Evolutionary conservation across 768 basidiomycete species (phyloP), one percentile per base, ranked within the genome.

Genomic region (Imleria badia): DNA sequence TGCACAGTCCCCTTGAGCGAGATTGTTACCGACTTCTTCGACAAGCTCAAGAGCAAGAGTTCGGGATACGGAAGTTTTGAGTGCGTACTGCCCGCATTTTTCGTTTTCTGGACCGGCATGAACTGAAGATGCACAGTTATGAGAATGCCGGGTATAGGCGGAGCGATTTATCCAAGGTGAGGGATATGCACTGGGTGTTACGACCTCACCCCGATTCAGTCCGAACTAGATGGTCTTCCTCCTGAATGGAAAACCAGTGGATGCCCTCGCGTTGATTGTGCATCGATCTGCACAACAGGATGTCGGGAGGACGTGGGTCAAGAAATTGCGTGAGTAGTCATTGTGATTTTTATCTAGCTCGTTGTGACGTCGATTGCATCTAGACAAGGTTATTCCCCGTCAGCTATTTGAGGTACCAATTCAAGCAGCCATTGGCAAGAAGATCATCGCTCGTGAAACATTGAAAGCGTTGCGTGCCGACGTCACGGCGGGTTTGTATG

Each of bases 361-460:
- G n/a, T 36, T 17, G 41, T 17, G 11, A 48, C 19, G 15, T 20
- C 12, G 20, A 40, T 34, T 38, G 12, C 35, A 17, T 33, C 13
- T 59, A 94, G 91, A 91, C 72, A 91, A 91, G 64, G 92, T 98
- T 36, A 91, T 98, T 31, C 94, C 95, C 29, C 78, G 89, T 43
- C 95, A 98, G 68, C 72, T 94, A 45, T 98, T 95, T 65, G 95
- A 98, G 71, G 86, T 98, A 12, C 89, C 95, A 3, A 97, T 99
- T 48, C 97, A 98, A 67, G 97, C 97, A 34, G 87, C 86, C 1
- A 79, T 97, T 17, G 95, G 95, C 14, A 84, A 81, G 60, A 91
- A 86, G 57, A 81, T 98, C 51, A 83, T 98, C 45, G 92, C 96
- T 5, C 82, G 96, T 29, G 94, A 96, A 69, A 95, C 87, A 15